phyloP scores from a whole-genome alignment of 768 basidiomycete species.

The Sporobolomyces roseus region DNA sequence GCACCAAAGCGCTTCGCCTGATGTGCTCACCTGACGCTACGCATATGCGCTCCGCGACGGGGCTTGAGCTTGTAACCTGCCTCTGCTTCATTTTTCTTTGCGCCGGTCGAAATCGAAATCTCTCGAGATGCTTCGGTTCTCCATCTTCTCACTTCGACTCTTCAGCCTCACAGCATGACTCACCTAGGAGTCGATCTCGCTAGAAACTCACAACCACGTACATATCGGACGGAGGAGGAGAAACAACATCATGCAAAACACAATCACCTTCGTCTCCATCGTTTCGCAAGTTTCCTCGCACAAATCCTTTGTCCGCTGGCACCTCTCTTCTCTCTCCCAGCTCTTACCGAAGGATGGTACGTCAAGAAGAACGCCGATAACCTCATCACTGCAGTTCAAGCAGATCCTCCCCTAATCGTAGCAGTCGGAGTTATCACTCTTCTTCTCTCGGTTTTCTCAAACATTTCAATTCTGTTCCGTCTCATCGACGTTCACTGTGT shows the following conservation, averaged over 20 bases:
- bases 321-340: conserved; percentile 10
- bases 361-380: background rate
- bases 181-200: conserved; percentile 18
- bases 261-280: background rate
- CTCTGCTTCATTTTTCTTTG: no score
- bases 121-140: background rate
- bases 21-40: no score
- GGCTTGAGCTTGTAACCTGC: no score
- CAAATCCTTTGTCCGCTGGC: conserved; percentile 20
- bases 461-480: conserved; percentile 18
- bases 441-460: conserved; percentile 9
- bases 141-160: background rate
- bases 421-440: conserved; percentile 13
- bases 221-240: background rate
- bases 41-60: no score
- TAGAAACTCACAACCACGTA: background rate
- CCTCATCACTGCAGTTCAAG: background rate
- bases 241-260: background rate
- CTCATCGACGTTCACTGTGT: conserved; percentile 17
- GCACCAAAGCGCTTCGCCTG: no score
- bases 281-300: conserved; percentile 5
- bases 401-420: conserved; percentile 23
- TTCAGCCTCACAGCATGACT: background rate
- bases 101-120: background rate
- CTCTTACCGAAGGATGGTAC: conserved; percentile 15